A percentile compares a stretch with the other conserved stretches of the same genome.
phyloP scores from a whole-genome alignment of 345 rosid genomes.

The Eucalyptus curtisii region DNA sequence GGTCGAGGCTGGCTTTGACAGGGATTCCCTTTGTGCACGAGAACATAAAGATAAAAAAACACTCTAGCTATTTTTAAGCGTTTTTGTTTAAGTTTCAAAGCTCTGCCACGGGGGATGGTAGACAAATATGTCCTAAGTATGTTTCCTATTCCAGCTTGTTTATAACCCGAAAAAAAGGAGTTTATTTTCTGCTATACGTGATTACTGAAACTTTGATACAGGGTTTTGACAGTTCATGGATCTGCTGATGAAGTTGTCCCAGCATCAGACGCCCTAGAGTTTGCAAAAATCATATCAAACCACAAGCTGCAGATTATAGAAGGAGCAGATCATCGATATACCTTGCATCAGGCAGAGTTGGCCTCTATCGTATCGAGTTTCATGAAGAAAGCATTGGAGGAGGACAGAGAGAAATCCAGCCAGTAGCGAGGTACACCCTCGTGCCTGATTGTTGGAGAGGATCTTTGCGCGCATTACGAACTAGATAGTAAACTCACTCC shows the following conservation, averaged over 20 bases:
- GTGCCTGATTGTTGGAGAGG: background rate
- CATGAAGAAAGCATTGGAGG: conserved; percentile 15
- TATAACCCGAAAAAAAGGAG: background rate
- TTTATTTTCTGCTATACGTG: background rate
- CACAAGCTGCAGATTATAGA: conserved; percentile 49
- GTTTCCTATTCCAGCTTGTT: background rate
- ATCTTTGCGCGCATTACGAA: background rate
- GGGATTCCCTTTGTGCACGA: too few relatives aligned
- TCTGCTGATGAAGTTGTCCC: conserved; percentile 45
- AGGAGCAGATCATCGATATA: conserved; percentile 66
- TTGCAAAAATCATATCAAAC: conserved; percentile 59
- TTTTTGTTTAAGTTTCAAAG: too few relatives aligned
- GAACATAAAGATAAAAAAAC: too few relatives aligned
- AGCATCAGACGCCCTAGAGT: conserved; percentile 50
- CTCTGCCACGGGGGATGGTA: background rate
- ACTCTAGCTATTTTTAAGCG: too few relatives aligned
- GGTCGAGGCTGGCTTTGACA: background rate
- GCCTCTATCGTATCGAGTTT: conserved; percentile 41
- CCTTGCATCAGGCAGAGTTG: conserved; percentile 43
- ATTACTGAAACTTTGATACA: background rate
- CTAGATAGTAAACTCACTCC: background rate
- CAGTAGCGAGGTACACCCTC: background rate
- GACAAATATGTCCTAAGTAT: background rate
- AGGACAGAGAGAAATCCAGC: background rate
- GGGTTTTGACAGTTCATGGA: conserved; percentile 83